Evolutionary conservation across 495 filamentous ascomycete genomes (phyloP).

Genomic region (Pseudoneurospora amorphoporcata): DNA sequence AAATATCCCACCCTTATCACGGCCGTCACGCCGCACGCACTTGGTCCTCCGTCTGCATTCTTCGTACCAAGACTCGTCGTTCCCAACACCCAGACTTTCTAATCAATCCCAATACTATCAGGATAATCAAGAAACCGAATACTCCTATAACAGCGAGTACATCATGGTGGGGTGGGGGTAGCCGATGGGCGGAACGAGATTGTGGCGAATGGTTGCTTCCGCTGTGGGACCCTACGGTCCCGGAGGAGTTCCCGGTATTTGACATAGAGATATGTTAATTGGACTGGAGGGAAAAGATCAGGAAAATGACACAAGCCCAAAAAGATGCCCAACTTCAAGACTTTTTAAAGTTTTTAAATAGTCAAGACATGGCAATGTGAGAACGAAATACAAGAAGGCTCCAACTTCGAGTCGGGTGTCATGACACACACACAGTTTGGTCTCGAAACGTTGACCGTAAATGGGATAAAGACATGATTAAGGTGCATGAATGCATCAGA

Average conservation of each 20-base stretch:
- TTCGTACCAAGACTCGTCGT: background rate
- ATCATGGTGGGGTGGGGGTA: background rate
- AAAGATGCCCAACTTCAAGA: too few species aligned
- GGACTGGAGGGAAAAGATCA: too few species aligned
- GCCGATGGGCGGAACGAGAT: rapidly evolving
- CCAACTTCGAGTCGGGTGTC: too few species aligned
- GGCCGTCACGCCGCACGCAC: background rate
- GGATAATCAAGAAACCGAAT: background rate
- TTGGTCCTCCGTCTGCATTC: background rate
- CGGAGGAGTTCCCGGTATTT: background rate
- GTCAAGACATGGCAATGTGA: background rate
- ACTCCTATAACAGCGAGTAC: background rate
- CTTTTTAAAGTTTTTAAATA: too few species aligned
- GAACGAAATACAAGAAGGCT: background rate
- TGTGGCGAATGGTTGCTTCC: background rate
- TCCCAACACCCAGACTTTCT: background rate
- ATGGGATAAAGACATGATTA: background rate
- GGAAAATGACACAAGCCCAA: too few species aligned
- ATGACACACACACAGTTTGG: background rate
- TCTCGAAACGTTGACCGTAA: background rate
- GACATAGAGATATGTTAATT: background rate
- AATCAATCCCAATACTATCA: background rate
- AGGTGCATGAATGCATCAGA: background rate
- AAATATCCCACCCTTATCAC: too few species aligned
- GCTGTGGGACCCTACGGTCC: too few species aligned